Evolutionary conservation across 129 eudicot species (phyloP).

Genomic region (Flaveria ramosissima): DNA sequence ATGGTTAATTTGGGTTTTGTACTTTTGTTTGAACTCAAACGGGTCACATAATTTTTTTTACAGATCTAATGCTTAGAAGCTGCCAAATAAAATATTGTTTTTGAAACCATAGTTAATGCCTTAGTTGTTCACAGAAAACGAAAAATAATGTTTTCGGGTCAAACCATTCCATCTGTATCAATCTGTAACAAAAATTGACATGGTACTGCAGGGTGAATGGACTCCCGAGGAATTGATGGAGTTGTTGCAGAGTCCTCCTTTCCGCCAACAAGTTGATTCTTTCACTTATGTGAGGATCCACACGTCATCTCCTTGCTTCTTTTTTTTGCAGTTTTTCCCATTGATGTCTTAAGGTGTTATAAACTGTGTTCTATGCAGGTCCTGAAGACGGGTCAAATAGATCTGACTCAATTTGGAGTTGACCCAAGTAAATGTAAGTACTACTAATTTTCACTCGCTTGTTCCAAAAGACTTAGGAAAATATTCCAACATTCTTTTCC

Average conservation of each 20-base stretch:
- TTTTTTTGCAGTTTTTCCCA: neutral
- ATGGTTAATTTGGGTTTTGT: neutral
- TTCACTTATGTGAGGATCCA: slow-evolving; percentile 72
- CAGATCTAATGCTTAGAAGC: neutral
- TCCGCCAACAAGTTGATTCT: slow-evolving; percentile 97
- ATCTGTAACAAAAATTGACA: slow-evolving; percentile 21
- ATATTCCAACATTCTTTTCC: neutral
- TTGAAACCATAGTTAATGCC: neutral
- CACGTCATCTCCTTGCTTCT: neutral
- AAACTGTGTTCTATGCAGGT: slow-evolving; percentile 53
- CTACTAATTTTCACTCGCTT: neutral
- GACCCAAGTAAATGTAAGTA: slow-evolving; percentile 97
- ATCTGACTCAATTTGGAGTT: slow-evolving; percentile 92
- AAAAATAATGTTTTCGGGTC: neutral
- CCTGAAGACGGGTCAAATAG: slow-evolving; percentile 95
- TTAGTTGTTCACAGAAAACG: neutral
- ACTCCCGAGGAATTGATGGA: slow-evolving; percentile 77
- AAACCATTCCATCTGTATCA: neutral
- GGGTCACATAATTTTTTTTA: neutral
- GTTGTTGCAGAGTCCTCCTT: slow-evolving; percentile 92
- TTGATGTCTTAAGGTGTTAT: slow-evolving; percentile 6
- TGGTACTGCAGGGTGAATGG: slow-evolving; percentile 69
- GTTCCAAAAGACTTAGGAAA: neutral
- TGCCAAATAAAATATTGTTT: neutral
- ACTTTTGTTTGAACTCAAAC: neutral